Base-by-base conservation (phyloP, 169 alveolate species). In the Plasmodium relictum region DNA sequence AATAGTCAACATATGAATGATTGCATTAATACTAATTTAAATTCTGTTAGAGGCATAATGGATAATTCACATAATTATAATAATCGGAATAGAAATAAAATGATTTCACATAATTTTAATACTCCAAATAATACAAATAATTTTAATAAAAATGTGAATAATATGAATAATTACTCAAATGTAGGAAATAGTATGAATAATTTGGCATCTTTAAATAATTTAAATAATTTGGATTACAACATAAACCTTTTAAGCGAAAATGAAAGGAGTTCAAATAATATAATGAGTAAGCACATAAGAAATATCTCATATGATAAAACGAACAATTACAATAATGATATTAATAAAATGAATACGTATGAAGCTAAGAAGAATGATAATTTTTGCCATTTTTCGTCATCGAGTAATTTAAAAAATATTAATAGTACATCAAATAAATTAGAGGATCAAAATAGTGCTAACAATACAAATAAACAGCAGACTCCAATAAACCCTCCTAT, bases 301-400 rank as follows among this genome's bases (percentile, higher is more conserved):
- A 74, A 42, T 54, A 48, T 74, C 22, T 62, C 88, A 6, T 74
- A 74, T 41, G 88, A 74, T 31, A 74, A 74, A 41, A 31, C 31
- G 20, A 83, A 83, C 24, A 83, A 59, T 62, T 68, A 68, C 61
- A 83, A 22, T 50, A 66, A 52, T 1, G 91, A 83, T 22, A 10
- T 56, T 7, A 48, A 45, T 22, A 50, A 50, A 41, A 26, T 54
- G 65, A 42, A 63, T 6, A 65, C 10, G 3, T 18, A 41, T 14
- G 88, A 62, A 5, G 6, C 50, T 14, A 74, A 74, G 65, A 74
- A 74, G 58, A 42, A 68, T 54, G 88, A 76, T 5, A 9, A 66
- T 7, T 76, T 62, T 22, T 65, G 48, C 12, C 62, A 63, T 45
- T 44, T 56, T 54, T 39, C 88, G 9, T 37, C 76, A 12, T 63